A percentile compares a stretch with the other conserved stretches of the same genome.
Conservation (phyloP, 2,329 filamentous ascomycete species). For the Monilinia fructigena region DNA sequence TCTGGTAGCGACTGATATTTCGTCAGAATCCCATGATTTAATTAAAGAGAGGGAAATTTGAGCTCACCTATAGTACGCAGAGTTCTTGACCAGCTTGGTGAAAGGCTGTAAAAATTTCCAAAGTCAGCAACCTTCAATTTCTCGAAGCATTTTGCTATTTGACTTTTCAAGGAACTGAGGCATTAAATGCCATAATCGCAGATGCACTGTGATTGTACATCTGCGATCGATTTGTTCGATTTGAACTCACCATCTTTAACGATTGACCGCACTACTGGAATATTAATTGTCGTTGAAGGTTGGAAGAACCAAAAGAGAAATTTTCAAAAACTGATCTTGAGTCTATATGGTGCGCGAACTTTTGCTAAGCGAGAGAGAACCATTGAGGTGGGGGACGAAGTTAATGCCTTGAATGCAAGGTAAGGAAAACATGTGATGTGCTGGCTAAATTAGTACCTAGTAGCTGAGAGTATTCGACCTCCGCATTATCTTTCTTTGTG, state of each 20-base stretch:
- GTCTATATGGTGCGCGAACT: conserved; percentile 22
- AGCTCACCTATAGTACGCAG: conserved; percentile 95
- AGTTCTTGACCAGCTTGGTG: conserved; percentile 96
- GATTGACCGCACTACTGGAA: conserved; percentile 42
- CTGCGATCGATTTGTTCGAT: conserved; percentile 20
- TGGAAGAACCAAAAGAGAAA: conserved; percentile 26
- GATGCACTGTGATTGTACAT: conserved; percentile 17
- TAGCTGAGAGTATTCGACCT: background rate
- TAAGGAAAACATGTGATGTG: background rate
- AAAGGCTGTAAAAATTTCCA: conserved; percentile 67
- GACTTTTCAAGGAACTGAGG: conserved; percentile 47
- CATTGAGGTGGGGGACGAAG: conserved; percentile 22
- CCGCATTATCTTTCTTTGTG: too few species aligned
- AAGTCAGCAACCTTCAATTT: conserved; percentile 99
- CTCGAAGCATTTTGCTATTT: conserved; percentile 93
- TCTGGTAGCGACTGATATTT: conserved; percentile 83
- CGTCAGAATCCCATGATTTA: conserved; percentile 26
- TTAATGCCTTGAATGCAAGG: background rate
- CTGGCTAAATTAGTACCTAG: background rate
- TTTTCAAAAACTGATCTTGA: conserved; percentile 7
- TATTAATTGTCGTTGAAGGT: conserved; percentile 45
- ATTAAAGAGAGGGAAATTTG: conserved; percentile 34
- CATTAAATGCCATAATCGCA: conserved; percentile 27
- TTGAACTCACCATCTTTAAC: conserved; percentile 69
- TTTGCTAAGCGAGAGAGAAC: conserved; percentile 13